Evolutionary conservation across 345 rosid species (phyloP).

Genomic region (Aquilaria sinensis): DNA sequence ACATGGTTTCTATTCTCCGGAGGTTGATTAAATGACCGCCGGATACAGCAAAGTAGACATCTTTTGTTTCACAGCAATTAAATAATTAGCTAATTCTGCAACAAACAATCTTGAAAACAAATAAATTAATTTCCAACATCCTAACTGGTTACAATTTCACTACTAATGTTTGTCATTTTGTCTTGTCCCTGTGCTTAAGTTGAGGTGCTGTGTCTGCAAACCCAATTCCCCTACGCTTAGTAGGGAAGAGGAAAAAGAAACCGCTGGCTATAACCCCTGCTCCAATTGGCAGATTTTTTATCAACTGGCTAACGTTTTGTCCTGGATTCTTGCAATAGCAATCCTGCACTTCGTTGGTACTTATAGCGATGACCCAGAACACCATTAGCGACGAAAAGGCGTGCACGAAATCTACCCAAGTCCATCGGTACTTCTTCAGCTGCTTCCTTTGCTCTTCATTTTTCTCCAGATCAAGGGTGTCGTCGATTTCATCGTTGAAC

Average conservation of each 20-base stretch:
- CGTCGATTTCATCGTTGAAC: slow-evolving; percentile 18
- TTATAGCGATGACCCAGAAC: slow-evolving; percentile 43
- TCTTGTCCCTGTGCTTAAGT: too few relatives aligned
- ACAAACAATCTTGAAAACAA: too few relatives aligned
- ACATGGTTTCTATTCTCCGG: too few relatives aligned
- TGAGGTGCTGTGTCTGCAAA: slow-evolving; percentile 4
- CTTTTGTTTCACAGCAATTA: too few relatives aligned
- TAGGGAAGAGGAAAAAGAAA: slow-evolving; percentile 47
- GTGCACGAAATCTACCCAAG: slow-evolving; percentile 35
- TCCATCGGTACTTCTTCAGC: slow-evolving; percentile 14
- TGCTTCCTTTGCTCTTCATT: neutral
- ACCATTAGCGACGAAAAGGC: slow-evolving; percentile 36
- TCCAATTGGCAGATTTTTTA: slow-evolving; percentile 29
- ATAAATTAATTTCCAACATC: too few relatives aligned
- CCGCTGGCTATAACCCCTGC: slow-evolving; percentile 30
- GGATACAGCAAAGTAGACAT: too few relatives aligned
- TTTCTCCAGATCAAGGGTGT: slow-evolving; percentile 4
- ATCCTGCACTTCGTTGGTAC: slow-evolving; percentile 27
- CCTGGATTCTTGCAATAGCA: slow-evolving; percentile 29
- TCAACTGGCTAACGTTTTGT: slow-evolving; percentile 12
- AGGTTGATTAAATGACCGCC: too few relatives aligned
- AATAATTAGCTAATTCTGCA: too few relatives aligned
- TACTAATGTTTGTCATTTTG: too few relatives aligned
- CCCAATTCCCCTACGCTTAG: slow-evolving; percentile 51
- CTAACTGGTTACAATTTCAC: too few relatives aligned